Evolutionary conservation across 2,329 filamentous ascomycete genomes (phyloP).

Genomic region (Daldinia sp.): DNA sequence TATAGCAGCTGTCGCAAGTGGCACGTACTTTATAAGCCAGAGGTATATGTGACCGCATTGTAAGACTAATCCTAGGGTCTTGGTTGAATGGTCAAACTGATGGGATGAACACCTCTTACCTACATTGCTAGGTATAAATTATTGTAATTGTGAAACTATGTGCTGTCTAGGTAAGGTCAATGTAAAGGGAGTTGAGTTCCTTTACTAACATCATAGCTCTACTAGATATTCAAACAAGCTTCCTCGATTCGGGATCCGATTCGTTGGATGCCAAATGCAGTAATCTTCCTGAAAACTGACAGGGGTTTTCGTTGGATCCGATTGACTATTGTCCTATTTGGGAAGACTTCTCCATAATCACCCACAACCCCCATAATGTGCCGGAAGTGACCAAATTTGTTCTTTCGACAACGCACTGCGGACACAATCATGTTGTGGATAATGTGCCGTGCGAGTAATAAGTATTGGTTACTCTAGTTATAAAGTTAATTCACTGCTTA

Average conservation of each 20-base stretch:
- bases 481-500: too few species aligned
- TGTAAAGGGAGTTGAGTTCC: not conserved
- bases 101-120: not conserved
- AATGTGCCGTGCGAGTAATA: not conserved
- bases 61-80: not conserved
- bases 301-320: not conserved
- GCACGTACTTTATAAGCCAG: slow-evolving; percentile 3
- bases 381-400: not conserved
- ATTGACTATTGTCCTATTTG: not conserved
- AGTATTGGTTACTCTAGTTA: too few species aligned
- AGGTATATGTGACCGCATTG: not conserved
- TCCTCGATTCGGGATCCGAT: not conserved
- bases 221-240: not conserved
- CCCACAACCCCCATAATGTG: not conserved
- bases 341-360: not conserved
- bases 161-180: not conserved
- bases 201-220: not conserved
- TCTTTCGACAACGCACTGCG: not conserved
- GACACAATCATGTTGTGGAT: too few species aligned
- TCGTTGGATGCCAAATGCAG: not conserved
- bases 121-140: too few species aligned
- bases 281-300: not conserved
- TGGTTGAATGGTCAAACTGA: not conserved
- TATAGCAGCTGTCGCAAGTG: slow-evolving; percentile 7
- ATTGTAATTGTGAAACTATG: too few species aligned